Evolutionary conservation across 1,139 yeast species (phyloP), one percentile per base, ranked within the genome.

Genomic region (Sugiyamaella japonica): DNA sequence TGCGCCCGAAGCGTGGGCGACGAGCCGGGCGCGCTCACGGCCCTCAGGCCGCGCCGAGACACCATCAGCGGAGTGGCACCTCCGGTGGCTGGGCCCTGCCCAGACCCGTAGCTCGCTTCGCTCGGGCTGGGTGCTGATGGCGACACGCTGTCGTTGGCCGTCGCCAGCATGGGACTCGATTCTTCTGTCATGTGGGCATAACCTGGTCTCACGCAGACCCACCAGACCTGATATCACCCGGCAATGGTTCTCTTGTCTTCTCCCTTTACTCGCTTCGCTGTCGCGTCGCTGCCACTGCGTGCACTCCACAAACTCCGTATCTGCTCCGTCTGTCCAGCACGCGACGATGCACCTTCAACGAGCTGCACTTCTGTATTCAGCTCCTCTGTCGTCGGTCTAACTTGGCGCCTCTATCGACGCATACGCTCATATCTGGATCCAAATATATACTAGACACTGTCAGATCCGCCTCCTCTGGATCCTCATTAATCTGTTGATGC

Each of bases 1-100:
- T 46, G 45, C 12, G 39, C 13, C 10, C 49, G 40, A 13, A 45
- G 51, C n/a, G 44, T 39, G 8, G 51, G 45, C 20, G 13, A 16
- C 25, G 25, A 20, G 25, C 25, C 6, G 25, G 25, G 25, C 25
- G 25, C 25, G 25, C 37, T 42, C 1, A 42, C 37, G 8, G 17
- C 34, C 23, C 46, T 29, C 13, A 42, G 20, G 15, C 28, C 28
- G 12, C 28, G 25, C 5, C 36, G 46, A 44, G 48, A 32, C 7
- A 20, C 25, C 25, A 25, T 42, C 9, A 29, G 34, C 7, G 34
- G 34, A 7, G 34, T 29, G 10, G 34, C n/a, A 12, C 34, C 34
- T 29, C 34, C 34, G 34, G 34, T 10, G 34, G 34, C 34, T 29
- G 34, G 34, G 34, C 34, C 7, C 34, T 29, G 34, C 34, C n/a